These are phyloP conservation scores for Pseudocercospora musae DNA, from an alignment of 2,329 filamentous ascomycete species.

Conservation along the genomic window DNA sequence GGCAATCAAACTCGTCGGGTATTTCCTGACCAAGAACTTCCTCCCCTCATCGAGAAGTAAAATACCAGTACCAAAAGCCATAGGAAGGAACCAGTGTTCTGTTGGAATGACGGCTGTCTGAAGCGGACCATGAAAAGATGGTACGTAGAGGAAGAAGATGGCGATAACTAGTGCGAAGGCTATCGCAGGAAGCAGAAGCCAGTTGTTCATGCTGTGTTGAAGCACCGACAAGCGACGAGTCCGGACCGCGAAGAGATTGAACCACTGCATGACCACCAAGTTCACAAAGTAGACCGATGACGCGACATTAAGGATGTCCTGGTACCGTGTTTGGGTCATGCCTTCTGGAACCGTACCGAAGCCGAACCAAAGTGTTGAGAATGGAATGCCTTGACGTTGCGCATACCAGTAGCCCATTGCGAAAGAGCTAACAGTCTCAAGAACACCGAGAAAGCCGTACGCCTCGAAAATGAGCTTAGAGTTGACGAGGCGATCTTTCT, in stretches of 20 bases:
- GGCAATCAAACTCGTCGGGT: slow-evolving; percentile 56
- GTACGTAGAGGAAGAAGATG: slow-evolving; percentile 64
- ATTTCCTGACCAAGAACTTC: slow-evolving; percentile 61
- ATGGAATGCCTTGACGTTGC: slow-evolving; percentile 57
- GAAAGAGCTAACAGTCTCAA: slow-evolving; percentile 42
- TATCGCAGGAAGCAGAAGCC: slow-evolving; percentile 68
- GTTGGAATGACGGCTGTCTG: slow-evolving; percentile 63
- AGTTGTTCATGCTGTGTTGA: slow-evolving; percentile 73
- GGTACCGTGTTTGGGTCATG: slow-evolving; percentile 51
- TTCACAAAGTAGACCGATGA: slow-evolving; percentile 78
- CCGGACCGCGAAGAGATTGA: slow-evolving; percentile 68
- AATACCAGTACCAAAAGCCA: slow-evolving; percentile 65
- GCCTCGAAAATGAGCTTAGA: slow-evolving; percentile 69
- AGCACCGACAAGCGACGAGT: slow-evolving; percentile 61
- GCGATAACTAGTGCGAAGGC: slow-evolving; percentile 66
- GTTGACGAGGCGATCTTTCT: slow-evolving; percentile 69
- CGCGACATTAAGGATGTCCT: slow-evolving; percentile 58
- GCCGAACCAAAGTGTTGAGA: slow-evolving; percentile 65
- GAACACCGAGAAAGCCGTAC: slow-evolving; percentile 67
- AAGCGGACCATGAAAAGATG: slow-evolving; percentile 59
- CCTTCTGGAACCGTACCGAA: slow-evolving; percentile 56
- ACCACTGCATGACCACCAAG: slow-evolving; percentile 69
- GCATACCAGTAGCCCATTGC: slow-evolving; percentile 48
- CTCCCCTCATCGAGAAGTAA: slow-evolving; percentile 64
- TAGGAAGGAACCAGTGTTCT: slow-evolving; percentile 74